These are phyloP conservation scores for Lagenaria siceraria DNA, from an alignment of 306 rosid genomes.

Conservation along the genomic window DNA sequence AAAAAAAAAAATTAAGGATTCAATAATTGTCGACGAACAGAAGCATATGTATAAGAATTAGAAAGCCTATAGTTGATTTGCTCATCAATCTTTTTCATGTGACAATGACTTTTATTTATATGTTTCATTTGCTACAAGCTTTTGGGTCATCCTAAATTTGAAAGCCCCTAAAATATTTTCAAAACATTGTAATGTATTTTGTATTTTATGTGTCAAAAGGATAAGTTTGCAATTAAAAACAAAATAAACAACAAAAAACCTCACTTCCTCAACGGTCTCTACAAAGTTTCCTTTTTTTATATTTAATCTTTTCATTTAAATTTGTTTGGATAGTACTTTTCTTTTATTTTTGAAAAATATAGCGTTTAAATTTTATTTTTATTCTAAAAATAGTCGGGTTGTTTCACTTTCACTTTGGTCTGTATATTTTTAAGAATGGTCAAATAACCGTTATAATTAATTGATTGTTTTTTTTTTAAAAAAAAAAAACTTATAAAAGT, in stretches of 20 bases:
- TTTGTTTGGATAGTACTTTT: not conserved
- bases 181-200: not conserved
- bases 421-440: no score
- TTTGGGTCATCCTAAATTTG: not conserved
- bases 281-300: not conserved
- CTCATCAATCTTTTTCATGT: not conserved
- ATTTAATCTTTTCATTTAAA: not conserved
- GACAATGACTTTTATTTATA: not conserved
- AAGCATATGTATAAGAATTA: not conserved
- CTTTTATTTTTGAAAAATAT: not conserved
- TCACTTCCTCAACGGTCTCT: not conserved
- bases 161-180: not conserved
- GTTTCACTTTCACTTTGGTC: no score
- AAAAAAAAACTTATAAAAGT: no score
- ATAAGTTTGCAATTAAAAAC: constrained; percentile 4
- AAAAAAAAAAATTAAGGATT: not conserved
- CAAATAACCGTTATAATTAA: no score
- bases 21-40: not conserved
- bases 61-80: not conserved
- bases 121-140: not conserved
- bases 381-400: no score
- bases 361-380: no score
- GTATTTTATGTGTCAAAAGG: not conserved
- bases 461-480: no score
- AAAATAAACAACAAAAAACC: not conserved